Percentiles rank a stretch among this genome's conserved stretches.
These are phyloP conservation scores for Globisporangium sylvaticum DNA, from an alignment of 352 stramenopile species.

Conservation along the genomic window DNA sequence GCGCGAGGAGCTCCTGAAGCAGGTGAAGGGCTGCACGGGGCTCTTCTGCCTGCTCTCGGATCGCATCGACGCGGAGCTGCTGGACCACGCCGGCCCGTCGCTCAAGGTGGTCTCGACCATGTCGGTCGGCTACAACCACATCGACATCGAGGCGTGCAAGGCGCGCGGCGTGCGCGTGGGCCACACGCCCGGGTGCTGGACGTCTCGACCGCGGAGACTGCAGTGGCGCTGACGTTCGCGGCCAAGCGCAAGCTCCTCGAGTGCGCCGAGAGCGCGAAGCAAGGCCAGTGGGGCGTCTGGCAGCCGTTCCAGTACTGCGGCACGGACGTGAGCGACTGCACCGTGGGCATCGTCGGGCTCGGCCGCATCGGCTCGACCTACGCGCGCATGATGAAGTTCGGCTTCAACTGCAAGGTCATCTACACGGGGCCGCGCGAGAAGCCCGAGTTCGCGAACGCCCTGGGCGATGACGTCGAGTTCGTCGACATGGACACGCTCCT, in stretches of 20 bases:
- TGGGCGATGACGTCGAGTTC: conserved; percentile 58
- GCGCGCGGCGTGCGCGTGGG: conserved; percentile 65
- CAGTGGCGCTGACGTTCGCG: conserved; percentile 66
- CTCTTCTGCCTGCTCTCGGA: conserved; percentile 71
- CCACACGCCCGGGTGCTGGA: conserved; percentile 84
- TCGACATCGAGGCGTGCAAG: conserved; percentile 77
- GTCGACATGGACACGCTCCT: conserved; percentile 74
- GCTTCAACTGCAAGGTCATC: conserved; percentile 81
- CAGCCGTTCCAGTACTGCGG: conserved; percentile 81
- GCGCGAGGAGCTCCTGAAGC: conserved; percentile 40
- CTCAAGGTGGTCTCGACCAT: conserved; percentile 81
- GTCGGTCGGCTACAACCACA: conserved; percentile 90
- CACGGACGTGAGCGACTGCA: conserved; percentile 69
- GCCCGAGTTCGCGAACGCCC: conserved; percentile 26
- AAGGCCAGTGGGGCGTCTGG: conserved; percentile 74
- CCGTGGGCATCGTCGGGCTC: conserved; percentile 75
- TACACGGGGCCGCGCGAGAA: conserved; percentile 77
- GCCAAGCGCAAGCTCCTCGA: conserved; percentile 57
- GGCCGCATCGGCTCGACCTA: conserved; percentile 85
- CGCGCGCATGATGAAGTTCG: conserved; percentile 73
- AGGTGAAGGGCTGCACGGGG: conserved; percentile 46
- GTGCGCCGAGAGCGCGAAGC: conserved; percentile 66
- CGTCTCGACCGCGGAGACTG: conserved; percentile 74
- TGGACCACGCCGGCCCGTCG: conserved; percentile 46
- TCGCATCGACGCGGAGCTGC: conserved; percentile 61